phyloP scores from a whole-genome alignment of 2,329 filamentous ascomycete genomes.

The Graphilbum fragrans region DNA sequence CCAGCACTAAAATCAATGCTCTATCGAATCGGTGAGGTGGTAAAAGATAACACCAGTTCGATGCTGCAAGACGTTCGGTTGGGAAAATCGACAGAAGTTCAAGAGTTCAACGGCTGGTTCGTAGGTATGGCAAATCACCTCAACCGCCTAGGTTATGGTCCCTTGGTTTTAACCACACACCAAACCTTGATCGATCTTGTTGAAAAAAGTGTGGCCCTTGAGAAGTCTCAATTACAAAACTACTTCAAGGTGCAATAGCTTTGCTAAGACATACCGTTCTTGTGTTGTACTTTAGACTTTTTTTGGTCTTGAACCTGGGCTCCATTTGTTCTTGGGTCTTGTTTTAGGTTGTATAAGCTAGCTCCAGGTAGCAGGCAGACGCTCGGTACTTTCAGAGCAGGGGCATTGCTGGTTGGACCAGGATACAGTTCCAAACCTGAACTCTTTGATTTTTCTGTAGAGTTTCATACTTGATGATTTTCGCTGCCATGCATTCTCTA shows the following conservation, averaged over 20 bases:
- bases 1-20: constrained; percentile 31
- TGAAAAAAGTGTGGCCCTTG: constrained; percentile 8
- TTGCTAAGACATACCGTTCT: no score
- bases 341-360: no score
- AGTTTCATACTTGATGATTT: no score
- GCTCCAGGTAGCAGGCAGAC: no score
- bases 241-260: constrained; percentile 9
- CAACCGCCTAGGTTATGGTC: neutral
- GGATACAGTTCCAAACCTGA: no score
- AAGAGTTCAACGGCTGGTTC: constrained; percentile 41
- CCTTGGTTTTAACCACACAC: constrained; percentile 11
- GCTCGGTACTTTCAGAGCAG: no score
- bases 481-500: no score
- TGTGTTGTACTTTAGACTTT: no score
- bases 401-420: no score
- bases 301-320: no score
- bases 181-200: constrained; percentile 13
- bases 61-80: constrained; percentile 48
- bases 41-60: constrained; percentile 43
- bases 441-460: no score
- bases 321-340: no score
- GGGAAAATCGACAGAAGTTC: constrained; percentile 40
- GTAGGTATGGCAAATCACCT: constrained; percentile 15
- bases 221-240: constrained; percentile 6
- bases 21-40: constrained; percentile 31